These are phyloP conservation scores for Lentinula detonsa DNA, from an alignment of 768 basidiomycete species.

Conservation along the genomic window DNA sequence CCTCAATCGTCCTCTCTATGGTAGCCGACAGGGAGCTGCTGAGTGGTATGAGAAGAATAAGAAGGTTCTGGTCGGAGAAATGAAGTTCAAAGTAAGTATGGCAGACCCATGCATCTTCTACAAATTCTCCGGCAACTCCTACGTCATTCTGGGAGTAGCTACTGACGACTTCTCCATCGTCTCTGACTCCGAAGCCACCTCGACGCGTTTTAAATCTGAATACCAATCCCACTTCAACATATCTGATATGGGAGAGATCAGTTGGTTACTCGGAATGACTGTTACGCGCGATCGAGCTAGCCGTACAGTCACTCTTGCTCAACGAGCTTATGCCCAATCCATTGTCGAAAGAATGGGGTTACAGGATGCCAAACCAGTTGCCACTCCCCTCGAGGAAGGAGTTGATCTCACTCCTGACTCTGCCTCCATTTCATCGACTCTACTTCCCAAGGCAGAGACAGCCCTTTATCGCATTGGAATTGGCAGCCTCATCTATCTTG, in stretches of 20 bases:
- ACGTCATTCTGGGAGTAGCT: conserved; percentile 13
- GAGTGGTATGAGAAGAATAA: background rate
- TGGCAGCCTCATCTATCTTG: no score
- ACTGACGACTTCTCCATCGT: conserved; percentile 17
- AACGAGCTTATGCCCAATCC: conserved; percentile 11
- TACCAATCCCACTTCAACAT: conserved; percentile 8
- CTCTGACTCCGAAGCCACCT: background rate
- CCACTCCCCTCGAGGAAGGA: conserved; percentile 15
- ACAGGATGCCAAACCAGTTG: conserved; percentile 10
- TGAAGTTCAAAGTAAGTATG: background rate
- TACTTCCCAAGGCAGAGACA: background rate
- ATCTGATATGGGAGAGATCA: conserved; percentile 12
- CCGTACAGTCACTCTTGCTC: conserved; percentile 13
- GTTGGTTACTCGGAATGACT: conserved; percentile 17
- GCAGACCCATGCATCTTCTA: conserved; percentile 20
- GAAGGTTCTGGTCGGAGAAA: background rate
- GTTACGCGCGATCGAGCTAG: conserved; percentile 9
- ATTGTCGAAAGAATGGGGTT: conserved; percentile 14
- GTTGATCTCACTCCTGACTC: background rate
- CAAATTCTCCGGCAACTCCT: conserved; percentile 7
- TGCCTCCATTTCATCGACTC: background rate
- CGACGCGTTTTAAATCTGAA: background rate
- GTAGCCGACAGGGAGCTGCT: background rate
- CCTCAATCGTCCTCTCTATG: background rate
- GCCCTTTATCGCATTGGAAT: no score